A percentile compares a stretch with the other conserved stretches of the same genome.
Conservation (phyloP, 1,284 basidiomycete genomes). For the Irpex rosettiformis region DNA sequence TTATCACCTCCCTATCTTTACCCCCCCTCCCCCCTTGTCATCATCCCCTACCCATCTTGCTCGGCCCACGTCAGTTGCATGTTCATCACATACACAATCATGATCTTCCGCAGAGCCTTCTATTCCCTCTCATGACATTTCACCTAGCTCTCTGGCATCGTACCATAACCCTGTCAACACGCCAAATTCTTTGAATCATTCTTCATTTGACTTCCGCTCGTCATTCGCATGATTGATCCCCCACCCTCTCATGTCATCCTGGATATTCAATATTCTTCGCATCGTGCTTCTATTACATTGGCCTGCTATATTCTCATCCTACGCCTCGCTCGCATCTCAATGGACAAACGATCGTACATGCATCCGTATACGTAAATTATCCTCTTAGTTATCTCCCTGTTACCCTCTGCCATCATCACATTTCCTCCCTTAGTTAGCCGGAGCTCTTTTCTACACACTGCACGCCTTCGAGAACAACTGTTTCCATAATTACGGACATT, state of each 20-base stretch:
- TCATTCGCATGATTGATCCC: background rate
- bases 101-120: background rate
- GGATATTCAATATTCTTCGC: background rate
- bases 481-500: background rate
- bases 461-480: background rate
- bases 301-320: background rate
- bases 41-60: background rate
- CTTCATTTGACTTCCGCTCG: background rate
- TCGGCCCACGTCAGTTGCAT: background rate
- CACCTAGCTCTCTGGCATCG: background rate
- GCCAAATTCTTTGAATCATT: background rate
- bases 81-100: background rate
- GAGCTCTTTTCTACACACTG: background rate
- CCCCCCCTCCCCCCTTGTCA: background rate
- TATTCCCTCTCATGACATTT: background rate
- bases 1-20: background rate
- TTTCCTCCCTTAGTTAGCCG: background rate
- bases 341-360: background rate
- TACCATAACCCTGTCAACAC: background rate
- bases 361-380: background rate
- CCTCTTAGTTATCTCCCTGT: background rate
- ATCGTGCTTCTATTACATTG: background rate
- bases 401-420: background rate
- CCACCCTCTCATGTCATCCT: background rate
- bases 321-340: constrained; percentile 3